A percentile compares a stretch with the other conserved stretches of the same genome.
Evolutionary conservation across 1,284 basidiomycete genomes (phyloP).

Genomic region (Amylostereum areolatum): DNA sequence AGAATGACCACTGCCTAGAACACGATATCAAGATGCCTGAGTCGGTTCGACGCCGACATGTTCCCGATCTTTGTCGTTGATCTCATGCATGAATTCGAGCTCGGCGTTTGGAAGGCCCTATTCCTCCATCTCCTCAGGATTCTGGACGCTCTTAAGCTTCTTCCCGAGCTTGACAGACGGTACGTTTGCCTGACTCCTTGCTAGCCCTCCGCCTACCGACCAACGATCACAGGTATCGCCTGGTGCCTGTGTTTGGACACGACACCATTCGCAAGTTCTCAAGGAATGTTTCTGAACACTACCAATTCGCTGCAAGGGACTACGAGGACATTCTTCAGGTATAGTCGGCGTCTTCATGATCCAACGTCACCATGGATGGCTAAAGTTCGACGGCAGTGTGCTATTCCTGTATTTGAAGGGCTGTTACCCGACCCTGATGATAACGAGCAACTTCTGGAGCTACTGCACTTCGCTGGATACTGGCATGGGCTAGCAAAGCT

Average conservation of each 20-base stretch:
- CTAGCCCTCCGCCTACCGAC: background rate
- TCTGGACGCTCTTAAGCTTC: conserved; percentile 8
- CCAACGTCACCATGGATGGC: background rate
- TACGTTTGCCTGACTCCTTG: background rate
- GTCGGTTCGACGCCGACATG: conserved; percentile 6
- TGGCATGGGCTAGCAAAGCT: conserved; percentile 26
- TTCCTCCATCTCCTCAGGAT: conserved; percentile 21
- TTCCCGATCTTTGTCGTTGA: conserved; percentile 15
- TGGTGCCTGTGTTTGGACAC: background rate
- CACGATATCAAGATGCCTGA: background rate
- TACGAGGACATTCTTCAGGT: conserved; percentile 30
- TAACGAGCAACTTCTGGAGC: conserved; percentile 12
- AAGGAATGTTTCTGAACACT: conserved; percentile 25
- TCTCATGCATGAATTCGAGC: conserved; percentile 17
- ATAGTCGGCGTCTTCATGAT: conserved; percentile 6
- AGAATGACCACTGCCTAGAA: conserved; percentile 1
- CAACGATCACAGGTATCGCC: background rate
- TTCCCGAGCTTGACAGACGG: background rate
- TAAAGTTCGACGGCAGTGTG: background rate
- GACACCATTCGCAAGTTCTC: conserved; percentile 23
- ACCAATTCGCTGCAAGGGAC: conserved; percentile 24
- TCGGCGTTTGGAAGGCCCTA: conserved; percentile 20
- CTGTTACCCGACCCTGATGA: conserved; percentile 18
- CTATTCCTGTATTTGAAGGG: conserved; percentile 13
- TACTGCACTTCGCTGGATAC: conserved; percentile 17